Conservation (phyloP, 208 protist genomes). For the Acanthamoeba lenticulata region DNA sequence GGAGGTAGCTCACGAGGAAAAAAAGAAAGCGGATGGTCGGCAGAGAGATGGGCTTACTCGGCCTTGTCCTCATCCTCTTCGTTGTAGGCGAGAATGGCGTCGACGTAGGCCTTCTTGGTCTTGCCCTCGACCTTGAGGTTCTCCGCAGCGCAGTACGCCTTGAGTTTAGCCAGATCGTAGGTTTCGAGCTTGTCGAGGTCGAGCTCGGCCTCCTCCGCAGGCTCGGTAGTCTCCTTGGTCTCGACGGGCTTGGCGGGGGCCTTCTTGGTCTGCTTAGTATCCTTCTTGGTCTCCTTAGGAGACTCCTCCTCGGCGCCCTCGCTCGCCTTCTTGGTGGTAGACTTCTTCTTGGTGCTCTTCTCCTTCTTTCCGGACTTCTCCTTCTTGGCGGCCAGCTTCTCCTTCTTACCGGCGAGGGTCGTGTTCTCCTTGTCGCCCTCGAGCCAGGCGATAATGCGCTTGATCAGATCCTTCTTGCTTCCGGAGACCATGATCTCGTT, state of each 20-base stretch:
- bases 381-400: slow-evolving; percentile 17
- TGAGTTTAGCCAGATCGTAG: slow-evolving; percentile 42
- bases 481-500: slow-evolving; percentile 35
- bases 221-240: neutral
- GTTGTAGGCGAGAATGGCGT: slow-evolving; percentile 63
- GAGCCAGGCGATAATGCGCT: slow-evolving; percentile 59
- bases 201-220: slow-evolving; percentile 7
- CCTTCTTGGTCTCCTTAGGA: neutral
- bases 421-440: slow-evolving; percentile 69
- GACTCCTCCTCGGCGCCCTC: slow-evolving; percentile 6
- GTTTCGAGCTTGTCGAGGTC: slow-evolving; percentile 48
- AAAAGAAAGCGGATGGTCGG: no score
- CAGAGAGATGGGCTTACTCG: neutral
- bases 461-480: slow-evolving; percentile 64
- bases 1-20: no score
- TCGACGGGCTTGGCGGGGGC: neutral
- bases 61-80: neutral
- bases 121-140: neutral
- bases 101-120: slow-evolving; percentile 40
- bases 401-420: neutral
- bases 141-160: slow-evolving; percentile 38
- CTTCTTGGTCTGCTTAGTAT: slow-evolving; percentile 16
- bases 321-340: neutral
- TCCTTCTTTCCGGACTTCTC: neutral
- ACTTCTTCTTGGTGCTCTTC: neutral